These are phyloP conservation scores for Tricholoma sp. DNA, from an alignment of 768 basidiomycete species.

Conservation along the genomic window DNA sequence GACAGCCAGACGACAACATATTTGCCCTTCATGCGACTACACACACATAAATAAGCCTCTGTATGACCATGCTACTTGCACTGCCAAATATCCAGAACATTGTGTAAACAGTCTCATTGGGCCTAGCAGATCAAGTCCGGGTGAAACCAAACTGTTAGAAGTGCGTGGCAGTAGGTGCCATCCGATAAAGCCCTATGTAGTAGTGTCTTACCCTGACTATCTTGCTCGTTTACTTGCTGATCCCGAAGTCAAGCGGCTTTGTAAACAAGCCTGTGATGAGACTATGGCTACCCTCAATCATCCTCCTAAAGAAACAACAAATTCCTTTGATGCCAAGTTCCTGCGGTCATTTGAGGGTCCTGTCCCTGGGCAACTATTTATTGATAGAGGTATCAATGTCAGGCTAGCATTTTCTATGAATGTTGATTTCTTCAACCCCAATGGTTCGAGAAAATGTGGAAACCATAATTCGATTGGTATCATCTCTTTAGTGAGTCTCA, in stretches of 20 bases:
- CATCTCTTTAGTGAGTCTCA: slow-evolving; percentile 27
- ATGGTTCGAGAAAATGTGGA: slow-evolving; percentile 20
- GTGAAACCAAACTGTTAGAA: slow-evolving; percentile 9
- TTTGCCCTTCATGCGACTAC: slow-evolving; percentile 12
- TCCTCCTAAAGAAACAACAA: neutral
- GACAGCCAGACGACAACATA: slow-evolving; percentile 10
- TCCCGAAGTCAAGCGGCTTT: slow-evolving; percentile 1
- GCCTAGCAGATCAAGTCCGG: neutral
- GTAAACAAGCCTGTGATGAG: slow-evolving; percentile 7
- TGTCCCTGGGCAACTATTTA: neutral
- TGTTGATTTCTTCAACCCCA: slow-evolving; percentile 30
- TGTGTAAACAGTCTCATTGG: slow-evolving; percentile 1
- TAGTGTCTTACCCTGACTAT: slow-evolving; percentile 6
- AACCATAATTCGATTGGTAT: slow-evolving; percentile 23
- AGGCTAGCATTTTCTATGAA: slow-evolving; percentile 21
- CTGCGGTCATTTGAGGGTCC: slow-evolving; percentile 2
- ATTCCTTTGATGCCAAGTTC: slow-evolving; percentile 1
- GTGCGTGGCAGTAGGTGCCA: slow-evolving; percentile 15
- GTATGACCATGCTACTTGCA: slow-evolving; percentile 3
- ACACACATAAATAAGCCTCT: slow-evolving; percentile 8
- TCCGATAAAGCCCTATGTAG: slow-evolving; percentile 9
- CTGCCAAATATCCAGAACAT: neutral
- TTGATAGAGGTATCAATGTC: neutral
- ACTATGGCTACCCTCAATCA: neutral
- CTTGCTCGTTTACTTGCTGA: slow-evolving; percentile 6